Evolutionary conservation across 441 rosid genomes (phyloP).

Genomic region (Euphorbia schlechtendalii): DNA sequence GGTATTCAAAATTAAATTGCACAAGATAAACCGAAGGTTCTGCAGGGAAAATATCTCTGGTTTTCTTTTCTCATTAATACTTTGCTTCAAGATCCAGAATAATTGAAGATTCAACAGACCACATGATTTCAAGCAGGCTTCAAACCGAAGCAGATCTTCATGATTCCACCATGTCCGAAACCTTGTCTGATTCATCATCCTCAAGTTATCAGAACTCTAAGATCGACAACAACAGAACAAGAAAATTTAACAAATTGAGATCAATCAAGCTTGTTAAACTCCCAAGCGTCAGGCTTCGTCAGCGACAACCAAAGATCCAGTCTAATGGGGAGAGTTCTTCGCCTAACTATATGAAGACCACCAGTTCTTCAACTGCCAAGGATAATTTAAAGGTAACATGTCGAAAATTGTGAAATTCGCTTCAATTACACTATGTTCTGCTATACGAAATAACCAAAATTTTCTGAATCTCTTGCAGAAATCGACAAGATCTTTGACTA

Average conservation of each 20-base stretch:
- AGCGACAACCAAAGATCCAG: conserved; percentile 23
- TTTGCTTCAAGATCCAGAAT: background rate
- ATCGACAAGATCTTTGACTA: conserved; percentile 27
- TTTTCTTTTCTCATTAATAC: background rate
- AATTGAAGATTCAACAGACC: background rate
- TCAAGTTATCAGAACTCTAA: conserved; percentile 22
- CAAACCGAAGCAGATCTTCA: conserved; percentile 27
- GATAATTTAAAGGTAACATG: conserved; percentile 48
- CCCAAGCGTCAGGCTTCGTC: conserved; percentile 32
- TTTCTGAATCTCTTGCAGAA: conserved; percentile 31
- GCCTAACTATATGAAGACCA: conserved; percentile 28
- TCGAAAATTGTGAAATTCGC: background rate
- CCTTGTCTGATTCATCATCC: conserved; percentile 21
- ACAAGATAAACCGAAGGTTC: too few species aligned
- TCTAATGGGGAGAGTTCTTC: conserved; percentile 20
- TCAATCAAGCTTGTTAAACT: conserved; percentile 40
- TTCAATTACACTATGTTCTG: background rate
- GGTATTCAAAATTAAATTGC: background rate
- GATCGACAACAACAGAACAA: conserved; percentile 24
- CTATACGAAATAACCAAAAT: too few species aligned
- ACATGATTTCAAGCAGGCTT: conserved; percentile 19
- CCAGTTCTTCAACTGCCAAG: conserved; percentile 27
- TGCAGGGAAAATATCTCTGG: background rate
- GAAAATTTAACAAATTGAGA: conserved; percentile 40
- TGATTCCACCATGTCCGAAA: conserved; percentile 22